A percentile compares a stretch with the other conserved stretches of the same genome.
These are phyloP conservation scores for Candida suzukii DNA, from an alignment of 805 yeast species.

Conservation along the genomic window DNA sequence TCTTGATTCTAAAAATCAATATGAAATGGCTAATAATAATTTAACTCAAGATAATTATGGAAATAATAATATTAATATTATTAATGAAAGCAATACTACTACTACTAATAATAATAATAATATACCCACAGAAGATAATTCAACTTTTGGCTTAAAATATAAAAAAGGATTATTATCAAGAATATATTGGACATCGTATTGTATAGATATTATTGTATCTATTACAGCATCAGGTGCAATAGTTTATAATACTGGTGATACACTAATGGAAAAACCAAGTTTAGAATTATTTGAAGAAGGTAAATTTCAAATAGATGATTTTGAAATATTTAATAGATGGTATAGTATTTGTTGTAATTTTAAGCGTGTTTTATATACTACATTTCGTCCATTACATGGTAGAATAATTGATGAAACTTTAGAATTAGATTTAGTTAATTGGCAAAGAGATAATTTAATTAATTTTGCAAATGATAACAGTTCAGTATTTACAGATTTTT, in stretches of 20 bases:
- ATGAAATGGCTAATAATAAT: background rate
- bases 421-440: background rate
- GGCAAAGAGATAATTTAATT: background rate
- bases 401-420: constrained; percentile 12
- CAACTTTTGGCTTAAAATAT: constrained; percentile 11
- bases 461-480: constrained; percentile 7
- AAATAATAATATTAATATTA: background rate
- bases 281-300: constrained; percentile 19
- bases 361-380: constrained; percentile 17
- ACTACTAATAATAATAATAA: background rate
- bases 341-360: constrained; percentile 14
- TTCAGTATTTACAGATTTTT: constrained; percentile 6
- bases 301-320: constrained; percentile 12
- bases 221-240: constrained; percentile 22
- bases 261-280: constrained; percentile 14
- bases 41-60: background rate
- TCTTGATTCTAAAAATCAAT: constrained; percentile 17
- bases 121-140: background rate
- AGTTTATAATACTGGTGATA: constrained; percentile 19
- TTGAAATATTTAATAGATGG: constrained; percentile 18
- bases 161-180: constrained; percentile 17
- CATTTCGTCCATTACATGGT: constrained; percentile 24
- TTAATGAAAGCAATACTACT: background rate
- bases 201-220: constrained; percentile 22
- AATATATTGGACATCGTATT: constrained; percentile 23